These are phyloP conservation scores for Fusarium setosum DNA, from an alignment of 2,329 filamentous ascomycete species.

Conservation along the genomic window DNA sequence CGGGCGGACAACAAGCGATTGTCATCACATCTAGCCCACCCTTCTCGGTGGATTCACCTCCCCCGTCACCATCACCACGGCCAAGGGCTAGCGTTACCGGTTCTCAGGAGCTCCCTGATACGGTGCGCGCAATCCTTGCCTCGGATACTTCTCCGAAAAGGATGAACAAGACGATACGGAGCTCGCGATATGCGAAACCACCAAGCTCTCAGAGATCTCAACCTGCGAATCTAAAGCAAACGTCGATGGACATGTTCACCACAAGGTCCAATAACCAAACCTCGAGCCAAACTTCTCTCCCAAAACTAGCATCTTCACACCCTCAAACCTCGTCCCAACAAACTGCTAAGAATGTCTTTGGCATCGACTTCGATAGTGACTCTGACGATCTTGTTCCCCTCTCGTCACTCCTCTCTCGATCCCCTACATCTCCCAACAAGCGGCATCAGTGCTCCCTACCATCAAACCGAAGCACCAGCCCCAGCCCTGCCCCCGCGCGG, in stretches of 20 bases:
- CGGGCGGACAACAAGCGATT: conserved; percentile 51
- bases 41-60: conserved; percentile 43
- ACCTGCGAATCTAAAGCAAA: conserved; percentile 45
- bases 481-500: conserved; percentile 31
- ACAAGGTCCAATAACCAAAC: conserved; percentile 10
- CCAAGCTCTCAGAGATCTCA: conserved; percentile 17
- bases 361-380: conserved; percentile 19
- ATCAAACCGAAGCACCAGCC: conserved; percentile 10
- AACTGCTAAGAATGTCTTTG: background rate
- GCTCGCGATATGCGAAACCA: background rate
- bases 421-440: conserved; percentile 19
- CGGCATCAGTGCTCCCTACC: conserved; percentile 4
- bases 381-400: conserved; percentile 32
- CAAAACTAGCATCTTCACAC: background rate
- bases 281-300: conserved; percentile 10
- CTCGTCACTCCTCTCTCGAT: conserved; percentile 16
- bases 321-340: background rate
- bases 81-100: conserved; percentile 21
- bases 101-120: conserved; percentile 34
- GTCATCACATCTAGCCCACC: conserved; percentile 58
- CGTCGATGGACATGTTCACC: conserved; percentile 47
- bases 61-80: conserved; percentile 38
- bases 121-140: conserved; percentile 41
- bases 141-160: conserved; percentile 32
- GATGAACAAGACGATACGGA: conserved; percentile 18